These are phyloP conservation scores for Ulmus americana DNA, from an alignment of 331 rosid species.

Conservation along the genomic window DNA sequence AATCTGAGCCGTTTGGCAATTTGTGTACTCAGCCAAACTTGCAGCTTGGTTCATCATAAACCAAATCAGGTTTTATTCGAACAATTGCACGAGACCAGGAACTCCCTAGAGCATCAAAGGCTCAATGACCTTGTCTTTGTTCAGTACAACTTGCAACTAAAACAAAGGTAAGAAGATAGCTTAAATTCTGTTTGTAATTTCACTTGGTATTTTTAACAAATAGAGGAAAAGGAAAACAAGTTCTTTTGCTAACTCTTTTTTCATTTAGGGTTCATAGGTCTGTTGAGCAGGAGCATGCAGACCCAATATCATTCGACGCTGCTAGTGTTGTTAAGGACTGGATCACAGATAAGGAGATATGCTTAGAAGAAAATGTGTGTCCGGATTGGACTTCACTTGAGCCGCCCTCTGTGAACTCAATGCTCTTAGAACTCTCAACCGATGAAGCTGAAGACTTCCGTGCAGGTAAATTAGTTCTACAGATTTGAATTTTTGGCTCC, in stretches of 20 bases:
- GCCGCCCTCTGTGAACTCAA: constrained; percentile 15
- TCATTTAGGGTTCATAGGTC: constrained; percentile 12
- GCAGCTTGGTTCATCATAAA: constrained; percentile 21
- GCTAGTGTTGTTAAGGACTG: constrained; percentile 15
- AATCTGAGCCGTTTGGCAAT: constrained; percentile 11
- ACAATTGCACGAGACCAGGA: constrained; percentile 18
- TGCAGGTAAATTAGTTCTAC: constrained; percentile 14
- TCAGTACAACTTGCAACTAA: constrained; percentile 21
- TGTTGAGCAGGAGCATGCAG: constrained; percentile 9
- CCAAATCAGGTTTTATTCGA: constrained; percentile 14
- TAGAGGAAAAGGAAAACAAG: background rate
- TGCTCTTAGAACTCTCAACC: constrained; percentile 21
- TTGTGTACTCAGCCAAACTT: constrained; percentile 27
- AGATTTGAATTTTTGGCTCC: background rate
- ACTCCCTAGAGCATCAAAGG: constrained; percentile 21
- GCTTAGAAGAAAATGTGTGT: constrained; percentile 8
- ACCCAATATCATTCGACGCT: constrained; percentile 19
- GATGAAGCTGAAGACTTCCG: constrained; percentile 24
- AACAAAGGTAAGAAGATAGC: constrained; percentile 22
- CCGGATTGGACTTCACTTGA: constrained; percentile 28
- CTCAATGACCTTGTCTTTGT: constrained; percentile 26
- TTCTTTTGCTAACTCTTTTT: background rate
- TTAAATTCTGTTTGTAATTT: background rate
- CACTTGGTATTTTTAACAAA: background rate
- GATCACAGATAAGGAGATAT: constrained; percentile 17